Percentiles rank a stretch among this genome's conserved stretches.
Conservation (phyloP, 176 grass and related monocot species). For the Oryza nivara region DNA sequence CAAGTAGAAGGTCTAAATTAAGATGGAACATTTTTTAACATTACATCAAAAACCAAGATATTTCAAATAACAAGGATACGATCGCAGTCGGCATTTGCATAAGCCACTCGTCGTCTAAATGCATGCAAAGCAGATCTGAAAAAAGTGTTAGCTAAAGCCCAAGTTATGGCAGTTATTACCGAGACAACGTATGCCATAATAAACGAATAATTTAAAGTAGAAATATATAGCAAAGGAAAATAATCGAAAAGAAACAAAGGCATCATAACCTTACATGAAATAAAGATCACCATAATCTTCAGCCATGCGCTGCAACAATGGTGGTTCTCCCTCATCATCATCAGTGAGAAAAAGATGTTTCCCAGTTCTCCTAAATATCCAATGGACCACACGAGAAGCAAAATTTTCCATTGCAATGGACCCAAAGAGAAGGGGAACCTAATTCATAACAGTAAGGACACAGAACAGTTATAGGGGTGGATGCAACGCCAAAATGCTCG, state of each 20-base stretch:
- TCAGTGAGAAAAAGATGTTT: conserved; percentile 95
- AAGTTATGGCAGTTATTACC: conserved; percentile 11
- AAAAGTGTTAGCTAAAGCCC: conserved; percentile 1
- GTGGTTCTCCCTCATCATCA: conserved; percentile 64
- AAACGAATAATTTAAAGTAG: background rate
- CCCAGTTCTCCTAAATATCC: conserved; percentile 91
- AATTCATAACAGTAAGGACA: conserved; percentile 35
- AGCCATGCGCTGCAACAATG: conserved; percentile 82
- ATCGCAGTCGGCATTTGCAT: conserved; percentile 83
- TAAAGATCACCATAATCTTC: conserved; percentile 65
- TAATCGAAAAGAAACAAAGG: conserved; percentile 12
- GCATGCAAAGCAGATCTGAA: conserved; percentile 72
- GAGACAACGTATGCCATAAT: background rate
- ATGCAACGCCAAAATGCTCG: background rate
- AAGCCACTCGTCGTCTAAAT: conserved; percentile 69
- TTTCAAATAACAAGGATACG: conserved; percentile 67
- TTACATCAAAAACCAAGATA: conserved; percentile 3
- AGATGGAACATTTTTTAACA: background rate
- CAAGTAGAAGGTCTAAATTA: background rate
- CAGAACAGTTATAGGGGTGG: background rate
- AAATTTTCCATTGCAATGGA: conserved; percentile 72
- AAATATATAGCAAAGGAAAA: conserved; percentile 12
- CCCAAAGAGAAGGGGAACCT: conserved; percentile 90
- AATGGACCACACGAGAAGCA: conserved; percentile 77
- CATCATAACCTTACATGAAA: conserved; percentile 77